These are phyloP conservation scores for Fusarium nodosum DNA, from an alignment of 2,329 filamentous ascomycete genomes.

Conservation along the genomic window DNA sequence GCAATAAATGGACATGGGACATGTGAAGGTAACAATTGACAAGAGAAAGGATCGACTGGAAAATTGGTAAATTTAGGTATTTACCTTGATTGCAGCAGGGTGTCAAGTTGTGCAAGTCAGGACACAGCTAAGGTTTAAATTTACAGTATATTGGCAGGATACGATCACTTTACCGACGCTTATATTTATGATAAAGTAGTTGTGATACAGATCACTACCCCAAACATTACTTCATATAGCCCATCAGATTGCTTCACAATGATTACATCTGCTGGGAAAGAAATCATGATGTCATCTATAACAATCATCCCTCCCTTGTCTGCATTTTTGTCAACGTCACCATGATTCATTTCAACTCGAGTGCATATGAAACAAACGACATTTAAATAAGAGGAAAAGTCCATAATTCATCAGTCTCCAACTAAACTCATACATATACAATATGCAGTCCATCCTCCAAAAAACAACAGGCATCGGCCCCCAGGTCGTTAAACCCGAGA, in stretches of 20 bases:
- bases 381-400: not conserved
- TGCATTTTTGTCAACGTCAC: conserved; percentile 9
- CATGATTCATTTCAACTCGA: not conserved
- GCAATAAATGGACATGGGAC: not conserved
- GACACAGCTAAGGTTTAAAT: not conserved
- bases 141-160: no score
- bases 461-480: conserved; percentile 54
- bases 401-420: not conserved
- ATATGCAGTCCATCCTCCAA: conserved; percentile 57
- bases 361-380: not conserved
- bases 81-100: not conserved
- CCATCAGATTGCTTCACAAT: not conserved
- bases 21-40: not conserved
- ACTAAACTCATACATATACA: not conserved
- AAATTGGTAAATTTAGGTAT: not conserved
- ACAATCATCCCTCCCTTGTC: not conserved
- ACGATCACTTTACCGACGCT: no score
- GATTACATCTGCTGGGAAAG: not conserved
- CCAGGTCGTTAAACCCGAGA: conserved; percentile 52
- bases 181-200: no score
- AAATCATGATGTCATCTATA: conserved; percentile 26
- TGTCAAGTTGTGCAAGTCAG: rapidly evolving
- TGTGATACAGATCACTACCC: rapidly evolving
- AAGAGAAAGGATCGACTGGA: no score
- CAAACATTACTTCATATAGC: not conserved